Evolutionary conservation across 2,329 filamentous ascomycete genomes (phyloP).

Genomic region (Pezicula neosporulosa): DNA sequence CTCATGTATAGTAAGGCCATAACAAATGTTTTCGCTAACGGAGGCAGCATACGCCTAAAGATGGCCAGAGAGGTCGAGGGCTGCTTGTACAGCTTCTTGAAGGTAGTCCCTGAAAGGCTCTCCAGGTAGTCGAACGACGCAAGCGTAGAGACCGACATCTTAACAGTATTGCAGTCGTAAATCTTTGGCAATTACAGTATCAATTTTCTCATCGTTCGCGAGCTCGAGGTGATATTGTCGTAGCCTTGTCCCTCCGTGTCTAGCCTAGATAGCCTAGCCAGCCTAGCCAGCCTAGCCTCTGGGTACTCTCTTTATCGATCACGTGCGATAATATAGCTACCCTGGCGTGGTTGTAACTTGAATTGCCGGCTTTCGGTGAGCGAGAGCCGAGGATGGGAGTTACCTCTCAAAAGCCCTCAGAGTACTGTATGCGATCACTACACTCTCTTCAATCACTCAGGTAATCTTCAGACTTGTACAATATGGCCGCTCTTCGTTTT

Average conservation of each 20-base stretch:
- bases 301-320: no score
- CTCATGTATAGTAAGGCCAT: constrained; percentile 94
- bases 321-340: no score
- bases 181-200: constrained; percentile 6
- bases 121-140: constrained; percentile 87
- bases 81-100: constrained; percentile 90
- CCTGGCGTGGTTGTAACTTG: no score
- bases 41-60: constrained; percentile 94
- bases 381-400: no score
- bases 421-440: constrained; percentile 11
- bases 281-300: no score
- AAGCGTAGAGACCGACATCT: constrained; percentile 43
- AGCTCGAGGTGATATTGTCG: neutral
- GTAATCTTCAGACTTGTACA: constrained; percentile 8
- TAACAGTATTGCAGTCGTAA: constrained; percentile 12
- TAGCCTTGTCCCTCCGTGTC: neutral
- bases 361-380: no score
- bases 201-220: constrained; percentile 18
- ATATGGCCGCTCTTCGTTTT: constrained; percentile 56
- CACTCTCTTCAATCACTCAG: constrained; percentile 15
- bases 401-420: no score
- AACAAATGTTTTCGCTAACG: constrained; percentile 91
- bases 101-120: constrained; percentile 83
- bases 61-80: constrained; percentile 93
- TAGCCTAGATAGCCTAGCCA: no score